Evolutionary conservation across 306 rosid genomes (phyloP).

Genomic region (Pterocarpus santalinus): DNA sequence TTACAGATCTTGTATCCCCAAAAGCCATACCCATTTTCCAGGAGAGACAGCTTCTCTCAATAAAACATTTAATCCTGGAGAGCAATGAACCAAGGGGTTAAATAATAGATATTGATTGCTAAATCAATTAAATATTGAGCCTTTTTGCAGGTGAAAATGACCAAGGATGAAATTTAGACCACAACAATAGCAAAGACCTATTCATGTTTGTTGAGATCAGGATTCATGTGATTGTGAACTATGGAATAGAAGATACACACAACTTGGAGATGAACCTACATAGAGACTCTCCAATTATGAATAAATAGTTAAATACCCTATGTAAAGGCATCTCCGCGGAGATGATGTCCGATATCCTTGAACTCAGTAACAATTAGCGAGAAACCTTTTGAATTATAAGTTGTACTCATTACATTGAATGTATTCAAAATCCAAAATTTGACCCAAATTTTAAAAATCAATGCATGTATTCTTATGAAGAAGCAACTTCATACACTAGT

Average conservation of each 20-base stretch:
- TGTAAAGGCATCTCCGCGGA: not conserved
- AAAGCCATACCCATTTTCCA: conserved; percentile 56
- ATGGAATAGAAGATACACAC: conserved; percentile 28
- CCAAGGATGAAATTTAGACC: conserved; percentile 44
- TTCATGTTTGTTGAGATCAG: conserved; percentile 41
- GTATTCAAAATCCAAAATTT: conserved; percentile 31
- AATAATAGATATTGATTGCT: conserved; percentile 7
- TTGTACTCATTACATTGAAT: conserved; percentile 15
- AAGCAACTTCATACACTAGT: too few relatives aligned
- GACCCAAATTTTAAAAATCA: conserved; percentile 31
- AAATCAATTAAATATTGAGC: conserved; percentile 13
- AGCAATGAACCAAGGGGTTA: conserved; percentile 17
- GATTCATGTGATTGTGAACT: conserved; percentile 54
- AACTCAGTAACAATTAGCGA: not conserved
- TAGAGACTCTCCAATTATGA: conserved; percentile 38
- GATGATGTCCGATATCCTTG: conserved; percentile 8
- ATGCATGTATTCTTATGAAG: not conserved
- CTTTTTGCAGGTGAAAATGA: conserved; percentile 42
- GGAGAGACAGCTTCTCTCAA: conserved; percentile 39
- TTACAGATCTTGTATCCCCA: conserved; percentile 60
- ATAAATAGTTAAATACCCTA: not conserved
- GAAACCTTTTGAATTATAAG: too few relatives aligned
- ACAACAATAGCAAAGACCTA: conserved; percentile 40
- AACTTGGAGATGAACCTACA: conserved; percentile 55
- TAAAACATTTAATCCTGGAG: conserved; percentile 20